phyloP scores from a whole-genome alignment of 139 green algal genomes.

The Micractinium conductrix region DNA sequence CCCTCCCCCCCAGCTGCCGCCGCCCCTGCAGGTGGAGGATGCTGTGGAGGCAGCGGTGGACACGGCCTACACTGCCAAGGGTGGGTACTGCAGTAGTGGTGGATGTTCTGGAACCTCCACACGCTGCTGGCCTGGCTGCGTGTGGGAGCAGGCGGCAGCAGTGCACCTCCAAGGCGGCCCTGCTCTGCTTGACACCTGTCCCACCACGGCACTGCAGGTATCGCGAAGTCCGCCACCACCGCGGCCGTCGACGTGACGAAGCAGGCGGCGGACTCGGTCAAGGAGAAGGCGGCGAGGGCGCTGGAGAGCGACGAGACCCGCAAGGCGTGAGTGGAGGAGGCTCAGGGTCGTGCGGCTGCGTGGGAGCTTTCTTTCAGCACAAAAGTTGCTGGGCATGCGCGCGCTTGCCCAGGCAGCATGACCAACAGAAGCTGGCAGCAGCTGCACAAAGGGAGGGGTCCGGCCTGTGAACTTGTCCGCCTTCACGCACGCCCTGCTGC shows the following conservation, averaged over 20 bases:
- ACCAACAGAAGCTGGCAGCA: background rate
- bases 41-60: constrained; percentile 12
- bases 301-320: constrained; percentile 11
- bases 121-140: background rate
- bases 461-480: background rate
- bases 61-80: background rate
- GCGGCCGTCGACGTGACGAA: constrained; percentile 16
- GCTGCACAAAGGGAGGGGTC: background rate
- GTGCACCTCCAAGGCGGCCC: background rate
- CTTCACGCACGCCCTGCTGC: background rate
- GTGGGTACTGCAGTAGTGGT: background rate
- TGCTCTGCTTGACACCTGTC: too few relatives aligned
- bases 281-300: background rate
- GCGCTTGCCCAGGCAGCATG: background rate
- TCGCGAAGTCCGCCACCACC: background rate
- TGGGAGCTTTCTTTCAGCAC: background rate
- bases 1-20: background rate
- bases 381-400: too few relatives aligned
- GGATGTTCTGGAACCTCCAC: background rate
- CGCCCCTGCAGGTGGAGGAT: constrained; percentile 4
- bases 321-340: background rate
- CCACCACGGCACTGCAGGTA: background rate
- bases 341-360: background rate
- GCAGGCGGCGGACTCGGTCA: background rate
- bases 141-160: background rate